Evolutionary conservation across 352 stramenopile genomes (phyloP).

Genomic region (Globisporangium viniferum): DNA sequence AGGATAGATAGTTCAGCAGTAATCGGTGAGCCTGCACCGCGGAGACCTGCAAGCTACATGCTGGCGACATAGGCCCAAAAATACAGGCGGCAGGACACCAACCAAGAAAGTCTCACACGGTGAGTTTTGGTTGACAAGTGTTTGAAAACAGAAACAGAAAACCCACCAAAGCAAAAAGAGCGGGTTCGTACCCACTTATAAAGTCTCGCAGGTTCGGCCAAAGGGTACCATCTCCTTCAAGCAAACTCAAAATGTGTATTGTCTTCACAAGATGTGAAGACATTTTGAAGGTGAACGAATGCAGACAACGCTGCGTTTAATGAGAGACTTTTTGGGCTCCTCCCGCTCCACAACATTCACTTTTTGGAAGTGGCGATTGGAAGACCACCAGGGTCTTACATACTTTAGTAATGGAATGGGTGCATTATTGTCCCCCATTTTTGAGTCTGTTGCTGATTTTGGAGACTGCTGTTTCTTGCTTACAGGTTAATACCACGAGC

Average conservation of each 20-base stretch:
- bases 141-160: neutral
- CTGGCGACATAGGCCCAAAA: too few species aligned
- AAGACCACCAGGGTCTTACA: neutral
- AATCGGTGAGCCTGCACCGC: too few species aligned
- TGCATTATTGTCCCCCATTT: neutral
- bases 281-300: neutral
- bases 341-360: neutral
- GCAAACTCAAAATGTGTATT: neutral
- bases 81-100: too few species aligned
- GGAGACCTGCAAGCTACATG: too few species aligned
- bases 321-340: neutral
- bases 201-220: neutral
- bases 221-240: neutral
- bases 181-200: constrained; percentile 1
- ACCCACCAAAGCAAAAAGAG: neutral
- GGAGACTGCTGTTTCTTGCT: neutral
- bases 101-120: neutral
- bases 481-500: neutral
- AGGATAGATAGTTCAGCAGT: too few species aligned
- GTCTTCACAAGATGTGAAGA: too few species aligned
- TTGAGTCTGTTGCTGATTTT: neutral
- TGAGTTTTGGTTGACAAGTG: neutral
- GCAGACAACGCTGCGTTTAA: neutral
- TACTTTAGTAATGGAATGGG: too few species aligned
- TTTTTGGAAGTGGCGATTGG: neutral